These are phyloP conservation scores for Angomonas deanei DNA, from an alignment of 208 protist species.

Conservation along the genomic window DNA sequence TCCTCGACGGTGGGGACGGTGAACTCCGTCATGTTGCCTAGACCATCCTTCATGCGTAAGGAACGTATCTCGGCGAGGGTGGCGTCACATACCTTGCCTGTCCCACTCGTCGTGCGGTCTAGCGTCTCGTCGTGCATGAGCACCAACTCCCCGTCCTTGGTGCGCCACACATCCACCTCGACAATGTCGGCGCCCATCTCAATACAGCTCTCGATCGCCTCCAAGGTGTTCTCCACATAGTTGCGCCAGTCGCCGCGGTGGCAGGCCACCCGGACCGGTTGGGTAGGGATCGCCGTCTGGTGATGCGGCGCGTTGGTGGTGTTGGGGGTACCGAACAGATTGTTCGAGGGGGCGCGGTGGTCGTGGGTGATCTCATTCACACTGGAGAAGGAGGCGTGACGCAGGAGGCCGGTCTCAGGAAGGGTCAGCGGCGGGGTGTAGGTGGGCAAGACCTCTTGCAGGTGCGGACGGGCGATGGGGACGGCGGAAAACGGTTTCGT, in stretches of 20 bases:
- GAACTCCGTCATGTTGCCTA: conserved; percentile 71
- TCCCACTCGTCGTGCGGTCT: conserved; percentile 40
- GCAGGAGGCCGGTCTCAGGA: neutral
- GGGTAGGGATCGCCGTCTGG: neutral
- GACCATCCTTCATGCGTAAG: conserved; percentile 56
- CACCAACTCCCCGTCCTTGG: conserved; percentile 44
- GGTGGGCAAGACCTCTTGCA: neutral
- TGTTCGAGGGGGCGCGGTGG: conserved; percentile 18
- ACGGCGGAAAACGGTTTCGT: neutral
- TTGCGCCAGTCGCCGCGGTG: conserved; percentile 71
- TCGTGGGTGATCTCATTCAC: conserved; percentile 3
- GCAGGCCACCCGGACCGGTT: conserved; percentile 47
- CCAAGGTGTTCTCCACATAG: conserved; percentile 70
- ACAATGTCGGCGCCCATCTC: conserved; percentile 63
- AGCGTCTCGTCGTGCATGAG: conserved; percentile 71
- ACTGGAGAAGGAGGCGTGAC: neutral
- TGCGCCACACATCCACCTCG: conserved; percentile 63
- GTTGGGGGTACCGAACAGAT: conserved; percentile 21
- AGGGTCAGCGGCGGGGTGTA: neutral
- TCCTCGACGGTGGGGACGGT: conserved; percentile 52
- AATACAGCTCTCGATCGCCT: conserved; percentile 59
- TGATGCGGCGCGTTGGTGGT: conserved; percentile 7
- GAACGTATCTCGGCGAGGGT: conserved; percentile 39
- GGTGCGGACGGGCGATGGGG: neutral
- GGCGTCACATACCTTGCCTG: conserved; percentile 38